A percentile compares a stretch with the other conserved stretches of the same genome.
phyloP scores from a whole-genome alignment of 768 basidiomycete genomes.

The Termitomyces sp. region DNA sequence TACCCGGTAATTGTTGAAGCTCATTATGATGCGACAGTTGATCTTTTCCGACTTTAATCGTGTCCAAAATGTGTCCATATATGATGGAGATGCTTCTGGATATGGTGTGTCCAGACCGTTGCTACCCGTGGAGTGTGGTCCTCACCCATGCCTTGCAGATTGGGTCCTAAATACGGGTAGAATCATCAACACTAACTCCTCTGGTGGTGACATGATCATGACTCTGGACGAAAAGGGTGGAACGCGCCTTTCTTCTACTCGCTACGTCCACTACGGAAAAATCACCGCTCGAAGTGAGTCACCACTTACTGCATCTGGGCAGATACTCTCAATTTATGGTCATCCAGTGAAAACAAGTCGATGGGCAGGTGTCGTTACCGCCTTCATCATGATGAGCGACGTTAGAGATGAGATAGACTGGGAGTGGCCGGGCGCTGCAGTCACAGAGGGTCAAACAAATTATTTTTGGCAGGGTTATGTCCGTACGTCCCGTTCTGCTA shows the following conservation, averaged over 20 bases:
- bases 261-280: constrained; percentile 79
- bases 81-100: constrained; percentile 68
- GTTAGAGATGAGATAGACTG: constrained; percentile 87
- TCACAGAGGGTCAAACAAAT: constrained; percentile 72
- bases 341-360: constrained; percentile 68
- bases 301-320: too few species aligned
- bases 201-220: constrained; percentile 64
- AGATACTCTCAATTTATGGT: neutral
- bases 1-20: neutral
- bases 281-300: constrained; percentile 58
- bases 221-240: constrained; percentile 69
- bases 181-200: constrained; percentile 58
- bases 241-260: constrained; percentile 74
- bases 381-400: constrained; percentile 82
- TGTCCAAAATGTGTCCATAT: constrained; percentile 62
- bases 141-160: constrained; percentile 34
- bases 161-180: constrained; percentile 70
- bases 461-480: constrained; percentile 76
- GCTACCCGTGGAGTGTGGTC: neutral
- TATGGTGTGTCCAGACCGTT: constrained; percentile 42
- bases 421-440: constrained; percentile 71
- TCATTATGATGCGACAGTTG: constrained; percentile 34
- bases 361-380: constrained; percentile 80
- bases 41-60: constrained; percentile 64
- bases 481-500: constrained; percentile 37